Conservation (phyloP, 1,284 basidiomycete species). For the Phaffia rhodozyma region DNA sequence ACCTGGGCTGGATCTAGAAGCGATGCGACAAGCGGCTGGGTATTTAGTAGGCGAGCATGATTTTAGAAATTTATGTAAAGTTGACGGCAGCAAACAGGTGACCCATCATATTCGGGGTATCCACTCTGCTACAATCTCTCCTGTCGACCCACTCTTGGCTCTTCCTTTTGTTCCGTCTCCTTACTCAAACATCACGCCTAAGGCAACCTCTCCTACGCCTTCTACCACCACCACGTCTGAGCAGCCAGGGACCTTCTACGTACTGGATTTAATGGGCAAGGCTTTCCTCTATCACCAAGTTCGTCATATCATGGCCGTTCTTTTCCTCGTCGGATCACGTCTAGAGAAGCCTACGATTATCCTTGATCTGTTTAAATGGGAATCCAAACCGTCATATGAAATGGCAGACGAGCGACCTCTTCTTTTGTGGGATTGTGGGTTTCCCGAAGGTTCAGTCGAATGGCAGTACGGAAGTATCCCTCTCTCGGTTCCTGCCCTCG, state of each 20-base stretch:
- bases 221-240: not conserved
- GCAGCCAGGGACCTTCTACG: constrained; percentile 42
- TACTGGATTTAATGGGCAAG: constrained; percentile 75
- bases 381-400: constrained; percentile 74
- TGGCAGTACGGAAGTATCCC: constrained; percentile 58
- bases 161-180: constrained; percentile 5
- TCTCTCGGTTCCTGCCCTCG: constrained; percentile 32
- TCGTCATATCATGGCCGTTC: constrained; percentile 82
- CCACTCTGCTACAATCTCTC: constrained; percentile 49
- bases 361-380: constrained; percentile 55
- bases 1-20: constrained; percentile 51
- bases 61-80: constrained; percentile 88
- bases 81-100: constrained; percentile 91
- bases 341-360: constrained; percentile 66
- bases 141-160: constrained; percentile 25
- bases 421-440: constrained; percentile 84
- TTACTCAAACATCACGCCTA: constrained; percentile 10
- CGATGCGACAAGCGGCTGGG: constrained; percentile 65
- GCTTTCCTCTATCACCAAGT: constrained; percentile 98
- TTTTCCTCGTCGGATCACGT: constrained; percentile 76
- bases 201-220: not conserved
- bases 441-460: constrained; percentile 49
- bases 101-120: constrained; percentile 60
- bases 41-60: constrained; percentile 81
- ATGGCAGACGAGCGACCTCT: constrained; percentile 88